A percentile compares a stretch with the other conserved stretches of the same genome.
Evolutionary conservation across 192 early-diverging fungal genomes (phyloP).

Genomic region (Coemansia sp.): DNA sequence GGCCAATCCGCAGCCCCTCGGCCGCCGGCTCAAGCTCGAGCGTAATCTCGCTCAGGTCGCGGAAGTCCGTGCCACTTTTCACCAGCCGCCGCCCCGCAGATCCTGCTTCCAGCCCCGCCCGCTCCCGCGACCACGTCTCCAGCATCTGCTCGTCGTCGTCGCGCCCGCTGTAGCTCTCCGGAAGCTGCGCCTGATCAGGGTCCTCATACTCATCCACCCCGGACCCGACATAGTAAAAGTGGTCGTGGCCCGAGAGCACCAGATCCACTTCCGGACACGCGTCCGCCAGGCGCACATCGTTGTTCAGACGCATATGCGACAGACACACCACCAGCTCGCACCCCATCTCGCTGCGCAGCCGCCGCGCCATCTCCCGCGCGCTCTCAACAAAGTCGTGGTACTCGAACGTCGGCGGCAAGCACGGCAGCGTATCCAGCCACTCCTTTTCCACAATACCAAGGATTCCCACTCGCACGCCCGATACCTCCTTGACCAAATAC

Average conservation of each 20-base stretch:
- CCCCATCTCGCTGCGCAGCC: constrained; percentile 24
- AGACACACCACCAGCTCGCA: constrained; percentile 69
- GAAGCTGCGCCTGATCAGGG: constrained; percentile 6
- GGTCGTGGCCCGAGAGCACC: constrained; percentile 70
- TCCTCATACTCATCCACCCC: constrained; percentile 34
- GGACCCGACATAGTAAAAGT: constrained; percentile 64
- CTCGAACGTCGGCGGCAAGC: constrained; percentile 56
- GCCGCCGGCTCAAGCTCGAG: constrained; percentile 22
- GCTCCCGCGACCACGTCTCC: constrained; percentile 47
- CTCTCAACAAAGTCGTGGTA: constrained; percentile 60
- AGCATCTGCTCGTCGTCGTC: constrained; percentile 37
- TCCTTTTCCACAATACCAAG: constrained; percentile 72
- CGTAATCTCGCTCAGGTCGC: constrained; percentile 57
- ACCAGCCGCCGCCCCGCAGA: constrained; percentile 49
- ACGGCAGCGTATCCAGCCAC: constrained; percentile 67
- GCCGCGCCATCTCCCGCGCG: constrained; percentile 40
- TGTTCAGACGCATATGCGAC: constrained; percentile 70
- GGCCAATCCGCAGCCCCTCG: constrained; percentile 3
- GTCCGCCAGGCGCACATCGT: constrained; percentile 60
- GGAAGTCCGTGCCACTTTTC: constrained; percentile 71
- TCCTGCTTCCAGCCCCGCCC: background rate
- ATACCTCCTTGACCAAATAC: constrained; percentile 51
- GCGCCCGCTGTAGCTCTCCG: constrained; percentile 6
- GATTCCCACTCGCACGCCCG: constrained; percentile 59
- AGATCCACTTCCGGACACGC: constrained; percentile 59